phyloP scores from a whole-genome alignment of 2,329 filamentous ascomycete species.

The Aspergillus fischeri region DNA sequence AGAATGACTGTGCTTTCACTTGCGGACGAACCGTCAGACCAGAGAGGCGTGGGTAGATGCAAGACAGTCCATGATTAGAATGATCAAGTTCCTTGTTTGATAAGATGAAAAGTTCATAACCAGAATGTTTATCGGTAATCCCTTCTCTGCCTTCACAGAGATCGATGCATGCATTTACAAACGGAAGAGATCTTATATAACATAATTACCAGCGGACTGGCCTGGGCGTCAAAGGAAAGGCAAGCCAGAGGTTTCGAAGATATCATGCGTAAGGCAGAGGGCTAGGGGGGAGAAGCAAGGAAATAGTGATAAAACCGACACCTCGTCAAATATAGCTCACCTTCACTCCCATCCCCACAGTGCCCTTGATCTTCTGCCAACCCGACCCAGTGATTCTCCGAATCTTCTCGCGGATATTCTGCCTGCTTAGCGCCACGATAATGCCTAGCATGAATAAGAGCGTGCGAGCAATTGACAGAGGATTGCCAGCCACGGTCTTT shows the following conservation, averaged over 20 bases:
- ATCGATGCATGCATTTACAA: slow-evolving; percentile 7
- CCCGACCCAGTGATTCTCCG: slow-evolving; percentile 63
- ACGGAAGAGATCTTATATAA: slow-evolving; percentile 6
- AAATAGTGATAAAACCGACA: slow-evolving; percentile 9
- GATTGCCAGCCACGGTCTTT: slow-evolving; percentile 51
- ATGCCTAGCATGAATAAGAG: slow-evolving; percentile 78
- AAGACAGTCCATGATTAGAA: background rate
- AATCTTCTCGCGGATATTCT: slow-evolving; percentile 70
- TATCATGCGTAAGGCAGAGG: background rate
- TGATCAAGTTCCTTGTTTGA: background rate
- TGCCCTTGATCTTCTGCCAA: slow-evolving; percentile 78
- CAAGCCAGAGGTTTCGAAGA: slow-evolving; percentile 4
- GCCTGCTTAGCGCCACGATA: slow-evolving; percentile 68
- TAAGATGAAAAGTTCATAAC: background rate
- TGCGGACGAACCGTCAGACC: slow-evolving; percentile 1
- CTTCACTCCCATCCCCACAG: slow-evolving; percentile 94
- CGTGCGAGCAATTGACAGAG: slow-evolving; percentile 55
- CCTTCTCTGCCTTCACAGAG: background rate
- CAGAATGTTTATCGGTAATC: background rate
- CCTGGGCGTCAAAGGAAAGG: slow-evolving; percentile 1
- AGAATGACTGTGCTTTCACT: slow-evolving; percentile 8
- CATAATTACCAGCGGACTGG: slow-evolving; percentile 1
- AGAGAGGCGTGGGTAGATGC: background rate
- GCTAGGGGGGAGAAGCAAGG: background rate
- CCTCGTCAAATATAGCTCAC: slow-evolving; percentile 80